Evolutionary conservation across 176 grass and related monocot species (phyloP).

Genomic region (Oryza australiensis): DNA sequence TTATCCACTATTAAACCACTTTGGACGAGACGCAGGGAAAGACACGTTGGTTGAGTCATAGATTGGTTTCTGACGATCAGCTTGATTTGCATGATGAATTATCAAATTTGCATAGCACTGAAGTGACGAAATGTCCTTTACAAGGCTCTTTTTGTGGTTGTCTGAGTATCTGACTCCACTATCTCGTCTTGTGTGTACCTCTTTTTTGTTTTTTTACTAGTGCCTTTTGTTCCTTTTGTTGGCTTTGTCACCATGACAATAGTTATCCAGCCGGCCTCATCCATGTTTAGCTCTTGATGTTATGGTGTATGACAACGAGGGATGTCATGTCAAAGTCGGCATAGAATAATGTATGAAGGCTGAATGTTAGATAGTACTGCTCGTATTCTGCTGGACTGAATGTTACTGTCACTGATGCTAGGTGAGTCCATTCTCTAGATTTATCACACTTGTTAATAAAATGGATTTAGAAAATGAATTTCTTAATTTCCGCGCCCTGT

Average conservation of each 20-base stretch:
- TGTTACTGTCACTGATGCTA: not conserved
- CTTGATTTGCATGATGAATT: not conserved
- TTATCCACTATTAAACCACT: not conserved
- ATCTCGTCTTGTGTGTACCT: no score
- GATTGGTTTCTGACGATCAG: not conserved
- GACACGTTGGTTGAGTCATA: not conserved
- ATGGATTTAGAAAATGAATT: not conserved
- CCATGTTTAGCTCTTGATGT: not conserved
- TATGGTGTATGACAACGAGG: not conserved
- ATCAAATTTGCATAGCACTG: not conserved
- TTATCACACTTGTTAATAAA: no score
- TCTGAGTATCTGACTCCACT: not conserved
- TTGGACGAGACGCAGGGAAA: not conserved
- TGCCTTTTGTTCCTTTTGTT: not conserved
- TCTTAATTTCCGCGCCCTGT: not conserved
- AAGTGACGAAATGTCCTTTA: not conserved
- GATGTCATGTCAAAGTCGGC: not conserved
- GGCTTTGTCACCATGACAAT: not conserved
- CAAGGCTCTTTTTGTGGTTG: conserved; percentile 7
- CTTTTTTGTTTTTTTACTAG: no score
- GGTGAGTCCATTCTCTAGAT: no score
- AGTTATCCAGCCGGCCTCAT: not conserved
- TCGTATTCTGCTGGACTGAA: conserved; percentile 1
- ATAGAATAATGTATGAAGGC: not conserved
- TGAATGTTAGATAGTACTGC: not conserved